phyloP scores from a whole-genome alignment of 257 asterid genomes.

The Penstemon eatonii region DNA sequence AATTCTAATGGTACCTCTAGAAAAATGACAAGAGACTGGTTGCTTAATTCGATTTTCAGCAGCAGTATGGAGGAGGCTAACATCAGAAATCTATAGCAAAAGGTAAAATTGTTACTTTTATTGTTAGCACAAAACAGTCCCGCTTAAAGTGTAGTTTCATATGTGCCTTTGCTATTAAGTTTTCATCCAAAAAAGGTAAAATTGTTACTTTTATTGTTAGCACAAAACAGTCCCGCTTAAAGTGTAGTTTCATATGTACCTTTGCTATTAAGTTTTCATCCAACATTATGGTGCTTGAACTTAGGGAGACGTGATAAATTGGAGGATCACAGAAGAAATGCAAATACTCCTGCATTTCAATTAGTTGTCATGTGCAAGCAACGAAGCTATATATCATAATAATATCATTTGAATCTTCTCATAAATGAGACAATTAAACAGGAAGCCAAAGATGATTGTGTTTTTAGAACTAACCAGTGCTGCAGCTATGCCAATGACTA shows the following conservation, averaged over 20 bases:
- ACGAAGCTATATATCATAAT: neutral
- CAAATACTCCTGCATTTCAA: constrained; percentile 71
- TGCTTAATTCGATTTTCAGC: constrained; percentile 28
- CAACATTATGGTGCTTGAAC: constrained; percentile 79
- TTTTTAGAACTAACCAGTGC: constrained; percentile 68
- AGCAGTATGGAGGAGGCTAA: constrained; percentile 43
- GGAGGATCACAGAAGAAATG: constrained; percentile 96
- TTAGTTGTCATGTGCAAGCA: neutral
- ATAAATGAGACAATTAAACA: neutral
- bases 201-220: neutral
- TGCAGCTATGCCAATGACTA: constrained; percentile 76
- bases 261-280: constrained; percentile 82
- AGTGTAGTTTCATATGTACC: constrained; percentile 35
- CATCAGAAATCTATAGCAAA: constrained; percentile 62
- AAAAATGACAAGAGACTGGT: constrained; percentile 41
- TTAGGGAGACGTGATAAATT: constrained; percentile 57
- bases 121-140: neutral
- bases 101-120: neutral
- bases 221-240: neutral
- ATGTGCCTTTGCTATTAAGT: constrained; percentile 69
- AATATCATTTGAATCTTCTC: neutral
- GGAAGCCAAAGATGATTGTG: neutral
- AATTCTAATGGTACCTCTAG: constrained; percentile 44
- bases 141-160: neutral
- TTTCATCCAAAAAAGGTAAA: constrained; percentile 53